Evolutionary conservation across 192 early-diverging fungal species (phyloP), one percentile per base, ranked within the genome.

Genomic region (Podila epicladia): DNA sequence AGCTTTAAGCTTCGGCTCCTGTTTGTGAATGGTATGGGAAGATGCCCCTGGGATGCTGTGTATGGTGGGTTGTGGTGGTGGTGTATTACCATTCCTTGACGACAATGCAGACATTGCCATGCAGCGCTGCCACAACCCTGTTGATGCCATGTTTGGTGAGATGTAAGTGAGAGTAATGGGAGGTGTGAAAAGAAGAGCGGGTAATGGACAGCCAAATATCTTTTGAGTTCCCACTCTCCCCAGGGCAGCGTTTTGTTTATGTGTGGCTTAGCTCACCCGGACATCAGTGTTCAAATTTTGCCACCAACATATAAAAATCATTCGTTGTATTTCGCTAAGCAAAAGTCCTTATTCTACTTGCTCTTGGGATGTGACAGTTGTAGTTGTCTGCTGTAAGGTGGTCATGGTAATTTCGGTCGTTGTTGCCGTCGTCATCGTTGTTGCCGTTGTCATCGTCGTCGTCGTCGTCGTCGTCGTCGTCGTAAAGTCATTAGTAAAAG

Each of bases 71-170:
- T 20, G 6, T 53, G 15, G 19, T 38, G 51, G 11, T 59, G 37
- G 60, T 45, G 28, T 62, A 37, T 77, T 78, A 71, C 75, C 75
- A 78, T 70, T 71, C 35, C 69, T 70, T 62, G 66, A 38, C 9
- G 65, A 53, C 74, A 64, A 66, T 17, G 64, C 64, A 26, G 75
- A 66, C 41, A 63, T 68, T 26, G 75, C 45, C 53, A 78, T 35
- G 75, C 69, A 78, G 29, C 75, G 68, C 69, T 78, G 68, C 75
- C 75, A 78, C 75, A 78, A 71, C 58, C 64, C 75, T 71, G 69
- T 60, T 67, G 75, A 78, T 53, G 75, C 75, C 75, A 78, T 76
- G 63, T 41, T 48, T 51, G 62, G 13, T 48, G 31, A 35, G 37
- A n/a, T 65, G 32, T 35, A 53, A 13, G 55, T 17, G 58, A 50